Evolutionary conservation across 129 eudicot genomes (phyloP).

Genomic region (Dittrichia graveolens): DNA sequence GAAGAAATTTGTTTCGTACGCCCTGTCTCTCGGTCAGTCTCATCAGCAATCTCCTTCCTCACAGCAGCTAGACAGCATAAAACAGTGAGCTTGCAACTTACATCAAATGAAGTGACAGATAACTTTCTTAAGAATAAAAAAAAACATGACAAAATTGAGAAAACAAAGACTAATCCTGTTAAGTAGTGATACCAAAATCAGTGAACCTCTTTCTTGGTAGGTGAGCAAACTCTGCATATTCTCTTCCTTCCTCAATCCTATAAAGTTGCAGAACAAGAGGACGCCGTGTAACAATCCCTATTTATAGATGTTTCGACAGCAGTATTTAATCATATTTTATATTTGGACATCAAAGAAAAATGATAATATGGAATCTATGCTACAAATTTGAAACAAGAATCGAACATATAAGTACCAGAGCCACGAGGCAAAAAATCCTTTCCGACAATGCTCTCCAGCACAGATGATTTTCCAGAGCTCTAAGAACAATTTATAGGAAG

Average conservation of each 20-base stretch:
- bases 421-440: slow-evolving; percentile 99
- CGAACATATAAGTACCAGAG: slow-evolving; percentile 53
- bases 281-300: slow-evolving; percentile 99
- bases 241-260: slow-evolving; percentile 73
- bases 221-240: slow-evolving; percentile 95
- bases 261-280: slow-evolving; percentile 98
- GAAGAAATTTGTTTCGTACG: slow-evolving; percentile 71
- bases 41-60: slow-evolving; percentile 92
- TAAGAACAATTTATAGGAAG: slow-evolving; percentile 28
- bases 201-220: slow-evolving; percentile 70
- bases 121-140: neutral
- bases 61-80: slow-evolving; percentile 68
- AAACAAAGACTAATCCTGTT: neutral
- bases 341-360: slow-evolving; percentile 9
- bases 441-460: slow-evolving; percentile 88
- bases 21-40: slow-evolving; percentile 98
- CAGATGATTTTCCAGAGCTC: slow-evolving; percentile 98
- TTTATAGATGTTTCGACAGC: slow-evolving; percentile 15
- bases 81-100: slow-evolving; percentile 20
- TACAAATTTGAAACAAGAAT: neutral
- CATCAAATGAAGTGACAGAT: neutral
- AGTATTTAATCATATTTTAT: slow-evolving; percentile 7
- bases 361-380: neutral
- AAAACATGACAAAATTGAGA: neutral
- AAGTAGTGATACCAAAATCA: slow-evolving; percentile 66